phyloP scores from a whole-genome alignment of 108 stramenopile species.

The Cyclotella baltica region DNA sequence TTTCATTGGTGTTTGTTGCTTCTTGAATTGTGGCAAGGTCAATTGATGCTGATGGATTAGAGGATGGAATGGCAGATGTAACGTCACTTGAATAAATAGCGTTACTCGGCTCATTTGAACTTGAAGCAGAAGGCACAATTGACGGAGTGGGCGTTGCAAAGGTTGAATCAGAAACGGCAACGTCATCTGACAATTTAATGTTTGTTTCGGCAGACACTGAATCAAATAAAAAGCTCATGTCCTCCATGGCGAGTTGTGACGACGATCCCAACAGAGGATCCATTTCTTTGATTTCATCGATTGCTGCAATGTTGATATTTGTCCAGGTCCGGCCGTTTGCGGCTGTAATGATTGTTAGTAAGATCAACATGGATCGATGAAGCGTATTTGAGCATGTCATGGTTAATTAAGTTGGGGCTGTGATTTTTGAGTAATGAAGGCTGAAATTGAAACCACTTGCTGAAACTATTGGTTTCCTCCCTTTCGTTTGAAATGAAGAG shows the following conservation, averaged over 20 bases:
- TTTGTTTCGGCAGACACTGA: background rate
- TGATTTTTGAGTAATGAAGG: too few species aligned
- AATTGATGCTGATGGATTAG: background rate
- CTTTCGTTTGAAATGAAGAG: too few species aligned
- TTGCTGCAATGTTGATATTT: constrained; percentile 25
- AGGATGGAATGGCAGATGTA: background rate
- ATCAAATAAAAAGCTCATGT: constrained; percentile 25
- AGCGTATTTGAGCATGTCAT: background rate
- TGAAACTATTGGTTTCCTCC: too few species aligned
- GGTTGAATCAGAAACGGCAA: background rate
- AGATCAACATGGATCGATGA: background rate
- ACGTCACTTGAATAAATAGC: background rate
- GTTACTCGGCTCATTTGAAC: too few species aligned
- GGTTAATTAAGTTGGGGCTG: too few species aligned
- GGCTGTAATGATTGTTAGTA: background rate
- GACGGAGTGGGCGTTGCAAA: background rate
- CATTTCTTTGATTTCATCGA: constrained; percentile 19
- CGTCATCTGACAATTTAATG: constrained; percentile 11
- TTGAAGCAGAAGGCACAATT: too few species aligned
- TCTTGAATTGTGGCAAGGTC: background rate
- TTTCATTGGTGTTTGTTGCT: background rate
- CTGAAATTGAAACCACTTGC: too few species aligned
- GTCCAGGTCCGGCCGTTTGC: constrained; percentile 36
- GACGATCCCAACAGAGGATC: constrained; percentile 40
- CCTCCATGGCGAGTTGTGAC: constrained; percentile 39